Conservation (phyloP, 495 filamentous ascomycete genomes). For the Hamigera avellanea region DNA sequence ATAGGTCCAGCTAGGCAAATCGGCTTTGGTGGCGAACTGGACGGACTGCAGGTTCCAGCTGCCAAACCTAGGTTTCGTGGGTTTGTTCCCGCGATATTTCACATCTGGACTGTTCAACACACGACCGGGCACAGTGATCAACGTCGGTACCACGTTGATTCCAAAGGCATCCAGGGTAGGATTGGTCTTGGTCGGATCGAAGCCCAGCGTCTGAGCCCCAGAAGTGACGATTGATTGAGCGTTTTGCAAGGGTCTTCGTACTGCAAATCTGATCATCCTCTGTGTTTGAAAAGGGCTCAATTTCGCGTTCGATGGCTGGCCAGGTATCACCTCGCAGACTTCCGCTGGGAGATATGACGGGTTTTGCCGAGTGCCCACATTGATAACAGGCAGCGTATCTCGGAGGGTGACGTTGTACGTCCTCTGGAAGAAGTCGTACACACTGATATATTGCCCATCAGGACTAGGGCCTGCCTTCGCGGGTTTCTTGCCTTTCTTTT, state of each 20-base stretch:
- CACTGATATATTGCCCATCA: constrained; percentile 33
- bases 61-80: constrained; percentile 19
- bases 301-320: constrained; percentile 49
- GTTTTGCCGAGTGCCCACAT: constrained; percentile 46
- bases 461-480: constrained; percentile 19
- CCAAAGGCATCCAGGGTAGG: constrained; percentile 37
- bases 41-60: constrained; percentile 46
- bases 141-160: constrained; percentile 34
- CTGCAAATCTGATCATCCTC: constrained; percentile 59
- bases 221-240: constrained; percentile 49
- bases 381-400: constrained; percentile 55
- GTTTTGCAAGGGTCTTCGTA: constrained; percentile 52
- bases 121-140: constrained; percentile 56
- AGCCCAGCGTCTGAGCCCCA: constrained; percentile 38
- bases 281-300: constrained; percentile 45
- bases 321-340: constrained; percentile 49
- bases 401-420: constrained; percentile 8
- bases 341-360: constrained; percentile 61
- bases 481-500: constrained; percentile 25
- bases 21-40: constrained; percentile 25
- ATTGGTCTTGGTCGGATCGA: constrained; percentile 20
- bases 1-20: constrained; percentile 28
- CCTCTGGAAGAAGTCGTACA: constrained; percentile 38
- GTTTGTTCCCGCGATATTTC: constrained; percentile 29
- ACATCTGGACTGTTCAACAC: constrained; percentile 45